Evolutionary conservation across 1,139 yeast genomes (phyloP).

Genomic region (Nakaseomyces nivariensis): DNA sequence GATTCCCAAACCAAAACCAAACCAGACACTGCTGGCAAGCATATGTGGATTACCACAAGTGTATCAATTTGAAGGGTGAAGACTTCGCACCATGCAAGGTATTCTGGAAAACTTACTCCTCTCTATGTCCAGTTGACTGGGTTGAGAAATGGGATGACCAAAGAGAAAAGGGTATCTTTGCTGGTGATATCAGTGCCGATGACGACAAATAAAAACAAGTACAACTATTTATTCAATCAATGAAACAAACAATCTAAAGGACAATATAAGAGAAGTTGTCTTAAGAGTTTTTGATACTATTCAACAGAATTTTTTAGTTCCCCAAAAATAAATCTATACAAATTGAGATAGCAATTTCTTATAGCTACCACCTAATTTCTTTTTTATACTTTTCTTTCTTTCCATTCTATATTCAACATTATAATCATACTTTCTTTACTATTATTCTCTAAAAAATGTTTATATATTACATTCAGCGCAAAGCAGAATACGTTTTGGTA

Average conservation of each 20-base stretch:
- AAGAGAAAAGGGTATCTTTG: conserved; percentile 65
- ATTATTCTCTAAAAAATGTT: background rate
- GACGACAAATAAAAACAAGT: conserved; percentile 3
- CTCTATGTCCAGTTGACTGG: conserved; percentile 92
- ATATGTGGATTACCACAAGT: conserved; percentile 95
- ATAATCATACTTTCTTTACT: background rate
- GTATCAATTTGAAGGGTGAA: conserved; percentile 94
- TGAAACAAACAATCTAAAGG: no score
- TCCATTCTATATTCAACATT: background rate
- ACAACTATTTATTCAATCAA: no score
- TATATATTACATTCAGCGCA: background rate
- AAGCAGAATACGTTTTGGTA: no score
- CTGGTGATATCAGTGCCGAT: conserved; percentile 44
- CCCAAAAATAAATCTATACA: background rate
- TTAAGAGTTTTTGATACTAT: background rate
- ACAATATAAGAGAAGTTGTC: no score
- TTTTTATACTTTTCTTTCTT: background rate
- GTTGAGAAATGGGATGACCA: conserved; percentile 94
- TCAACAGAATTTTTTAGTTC: no score
- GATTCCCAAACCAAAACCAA: conserved; percentile 96
- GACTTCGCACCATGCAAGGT: conserved; percentile 96
- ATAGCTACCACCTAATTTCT: background rate
- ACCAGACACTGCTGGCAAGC: conserved; percentile 98
- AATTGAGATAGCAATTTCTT: background rate
- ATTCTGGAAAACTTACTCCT: conserved; percentile 81